These are phyloP conservation scores for Ogataea wickerhamii DNA, from an alignment of 805 yeast species.

Conservation along the genomic window DNA sequence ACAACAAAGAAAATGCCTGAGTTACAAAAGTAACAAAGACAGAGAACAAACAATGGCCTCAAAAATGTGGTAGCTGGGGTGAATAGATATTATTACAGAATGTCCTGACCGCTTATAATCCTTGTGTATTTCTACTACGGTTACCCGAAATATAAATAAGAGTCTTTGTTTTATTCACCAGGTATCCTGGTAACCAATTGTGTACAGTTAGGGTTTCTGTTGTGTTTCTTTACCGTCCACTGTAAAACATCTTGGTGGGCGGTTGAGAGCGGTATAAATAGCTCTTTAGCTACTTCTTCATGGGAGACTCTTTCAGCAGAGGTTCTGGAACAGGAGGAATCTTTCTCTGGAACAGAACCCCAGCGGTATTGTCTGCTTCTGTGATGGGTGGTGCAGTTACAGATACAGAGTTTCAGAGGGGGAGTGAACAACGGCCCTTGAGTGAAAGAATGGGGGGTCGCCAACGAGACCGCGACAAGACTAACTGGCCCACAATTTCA, in stretches of 20 bases:
- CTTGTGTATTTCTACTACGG: neutral
- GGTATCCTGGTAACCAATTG: conserved; percentile 2
- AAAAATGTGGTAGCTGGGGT: neutral
- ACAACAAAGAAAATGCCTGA: too few relatives aligned
- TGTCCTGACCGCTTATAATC: neutral
- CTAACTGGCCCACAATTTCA: conserved; percentile 6
- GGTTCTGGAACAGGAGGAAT: too few relatives aligned
- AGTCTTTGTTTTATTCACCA: neutral
- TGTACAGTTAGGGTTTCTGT: neutral
- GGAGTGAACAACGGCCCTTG: neutral
- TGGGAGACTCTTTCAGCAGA: too few relatives aligned
- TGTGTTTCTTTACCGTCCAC: neutral
- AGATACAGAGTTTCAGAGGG: neutral
- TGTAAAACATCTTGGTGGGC: too few relatives aligned
- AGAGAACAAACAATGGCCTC: neutral
- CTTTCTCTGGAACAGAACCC: too few relatives aligned
- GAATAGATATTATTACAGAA: neutral
- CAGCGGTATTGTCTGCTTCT: too few relatives aligned
- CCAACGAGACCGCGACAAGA: conserved; percentile 2
- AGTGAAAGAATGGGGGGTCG: conserved; percentile 2
- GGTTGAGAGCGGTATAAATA: neutral
- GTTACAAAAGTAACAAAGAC: too few relatives aligned
- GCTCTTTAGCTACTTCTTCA: neutral
- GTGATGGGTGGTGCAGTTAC: too few relatives aligned
- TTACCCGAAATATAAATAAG: neutral